A percentile compares a stretch with the other conserved stretches of the same genome.
phyloP scores from a whole-genome alignment of 179 eudicot genomes.

The Patellifolia procumbens region DNA sequence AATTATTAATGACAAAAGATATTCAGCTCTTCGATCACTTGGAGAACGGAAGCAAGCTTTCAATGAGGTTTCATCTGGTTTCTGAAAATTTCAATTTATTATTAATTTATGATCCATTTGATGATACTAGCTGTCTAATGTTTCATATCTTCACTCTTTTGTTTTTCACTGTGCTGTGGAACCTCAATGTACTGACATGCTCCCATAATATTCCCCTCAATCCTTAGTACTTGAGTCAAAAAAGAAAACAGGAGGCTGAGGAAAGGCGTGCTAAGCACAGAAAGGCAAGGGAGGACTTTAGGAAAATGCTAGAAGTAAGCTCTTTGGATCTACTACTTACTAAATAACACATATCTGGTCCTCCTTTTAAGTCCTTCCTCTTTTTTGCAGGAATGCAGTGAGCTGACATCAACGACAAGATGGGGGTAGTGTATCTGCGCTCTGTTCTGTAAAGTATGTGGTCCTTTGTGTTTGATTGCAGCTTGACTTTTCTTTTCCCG shows the following conservation, averaged over 20 bases:
- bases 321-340: slow-evolving; percentile 16
- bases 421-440: slow-evolving; percentile 64
- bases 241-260: slow-evolving; percentile 83
- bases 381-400: slow-evolving; percentile 69
- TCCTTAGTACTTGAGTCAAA: slow-evolving; percentile 61
- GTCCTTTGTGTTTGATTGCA: slow-evolving; percentile 19
- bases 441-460: background rate
- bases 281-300: slow-evolving; percentile 80
- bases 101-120: background rate
- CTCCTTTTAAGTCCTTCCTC: slow-evolving; percentile 16
- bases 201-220: background rate
- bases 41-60: slow-evolving; percentile 92
- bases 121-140: background rate
- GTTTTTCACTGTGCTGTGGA: background rate
- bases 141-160: background rate
- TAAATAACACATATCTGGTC: slow-evolving; percentile 1
- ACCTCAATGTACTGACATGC: slow-evolving; percentile 15
- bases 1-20: slow-evolving; percentile 86
- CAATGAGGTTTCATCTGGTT: slow-evolving; percentile 59
- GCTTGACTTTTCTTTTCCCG: slow-evolving; percentile 20
- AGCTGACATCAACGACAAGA: slow-evolving; percentile 67
- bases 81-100: slow-evolving; percentile 1
- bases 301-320: slow-evolving; percentile 81
- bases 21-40: slow-evolving; percentile 81
- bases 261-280: slow-evolving; percentile 81